A percentile compares a stretch with the other conserved stretches of the same genome.
Evolutionary conservation across 2,329 filamentous ascomycete species (phyloP).

Genomic region (Lachnellula hyalina): DNA sequence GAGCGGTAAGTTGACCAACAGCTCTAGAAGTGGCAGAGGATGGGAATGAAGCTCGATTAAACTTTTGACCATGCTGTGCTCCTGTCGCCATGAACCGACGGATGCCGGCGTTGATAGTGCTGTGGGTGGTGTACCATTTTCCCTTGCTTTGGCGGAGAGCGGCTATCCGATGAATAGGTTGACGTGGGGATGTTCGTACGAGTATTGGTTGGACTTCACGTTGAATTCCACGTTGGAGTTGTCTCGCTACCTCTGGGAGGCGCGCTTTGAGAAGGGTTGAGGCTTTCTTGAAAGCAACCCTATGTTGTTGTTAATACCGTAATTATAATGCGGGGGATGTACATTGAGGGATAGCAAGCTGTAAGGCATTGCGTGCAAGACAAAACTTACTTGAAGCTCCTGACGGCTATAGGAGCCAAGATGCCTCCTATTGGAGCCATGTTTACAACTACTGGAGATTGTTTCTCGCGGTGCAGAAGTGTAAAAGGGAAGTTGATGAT

Average conservation of each 20-base stretch:
- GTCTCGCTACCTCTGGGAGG: constrained; percentile 36
- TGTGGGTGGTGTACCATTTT: constrained; percentile 56
- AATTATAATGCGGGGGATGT: background rate
- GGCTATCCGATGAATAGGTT: constrained; percentile 52
- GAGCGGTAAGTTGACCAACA: constrained; percentile 60
- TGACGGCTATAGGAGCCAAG: constrained; percentile 31
- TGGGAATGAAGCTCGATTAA: constrained; percentile 47
- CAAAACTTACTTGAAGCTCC: constrained; percentile 26
- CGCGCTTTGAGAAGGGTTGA: constrained; percentile 40
- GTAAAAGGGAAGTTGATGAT: background rate
- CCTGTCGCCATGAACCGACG: constrained; percentile 33
- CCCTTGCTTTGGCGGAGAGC: constrained; percentile 59
- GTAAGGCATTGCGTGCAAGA: background rate
- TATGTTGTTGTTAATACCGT: constrained; percentile 25
- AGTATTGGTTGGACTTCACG: constrained; percentile 54
- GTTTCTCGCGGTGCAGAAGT: background rate
- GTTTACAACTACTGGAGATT: constrained; percentile 8
- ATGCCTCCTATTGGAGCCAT: constrained; percentile 30
- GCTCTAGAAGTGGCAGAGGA: constrained; percentile 50
- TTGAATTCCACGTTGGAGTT: constrained; percentile 39
- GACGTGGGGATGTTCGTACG: constrained; percentile 49
- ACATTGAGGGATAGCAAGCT: background rate
- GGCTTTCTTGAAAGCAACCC: constrained; percentile 43
- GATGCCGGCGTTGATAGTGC: constrained; percentile 46
- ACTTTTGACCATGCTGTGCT: constrained; percentile 33